Conservation (phyloP, 352 stramenopile genomes). For the Pythium phragmiticola region DNA sequence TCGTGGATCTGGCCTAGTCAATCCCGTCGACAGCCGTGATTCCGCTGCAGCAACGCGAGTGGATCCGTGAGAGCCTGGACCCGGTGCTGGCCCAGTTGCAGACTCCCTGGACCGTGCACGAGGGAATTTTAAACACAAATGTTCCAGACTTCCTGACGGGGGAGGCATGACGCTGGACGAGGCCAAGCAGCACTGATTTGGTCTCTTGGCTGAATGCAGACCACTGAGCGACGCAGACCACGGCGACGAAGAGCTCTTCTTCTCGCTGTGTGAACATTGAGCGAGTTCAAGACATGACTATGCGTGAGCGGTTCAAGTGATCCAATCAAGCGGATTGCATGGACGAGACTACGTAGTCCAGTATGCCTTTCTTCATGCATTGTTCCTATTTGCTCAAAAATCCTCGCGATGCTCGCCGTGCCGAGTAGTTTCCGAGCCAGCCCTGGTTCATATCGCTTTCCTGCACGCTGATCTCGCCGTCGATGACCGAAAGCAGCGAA, state of each 20-base stretch:
- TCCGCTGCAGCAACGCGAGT: constrained; percentile 32
- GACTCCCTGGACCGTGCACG: constrained; percentile 1
- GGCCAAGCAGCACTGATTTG: constrained; percentile 24
- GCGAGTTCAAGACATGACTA: not conserved
- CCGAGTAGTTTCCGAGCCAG: constrained; percentile 32
- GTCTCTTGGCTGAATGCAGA: constrained; percentile 30
- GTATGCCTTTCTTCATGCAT: too few relatives aligned
- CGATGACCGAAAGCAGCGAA: constrained; percentile 51
- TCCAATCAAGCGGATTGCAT: too few relatives aligned
- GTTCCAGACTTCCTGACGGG: not conserved
- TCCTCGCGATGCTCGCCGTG: constrained; percentile 18
- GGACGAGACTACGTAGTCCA: too few relatives aligned
- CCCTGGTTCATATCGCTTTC: constrained; percentile 37
- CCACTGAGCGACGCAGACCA: constrained; percentile 3
- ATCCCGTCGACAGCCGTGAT: constrained; percentile 34
- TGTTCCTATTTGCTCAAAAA: constrained; percentile 30
- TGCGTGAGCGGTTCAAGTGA: too few relatives aligned
- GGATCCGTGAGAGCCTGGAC: constrained; percentile 5
- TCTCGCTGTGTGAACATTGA: constrained; percentile 31
- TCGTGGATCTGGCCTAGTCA: constrained; percentile 32
- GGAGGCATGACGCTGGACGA: constrained; percentile 26
- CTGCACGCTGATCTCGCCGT: constrained; percentile 32
- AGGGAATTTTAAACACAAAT: constrained; percentile 13
- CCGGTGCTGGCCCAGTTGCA: constrained; percentile 1
- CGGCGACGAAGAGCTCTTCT: constrained; percentile 16